Base-by-base conservation (phyloP, 345 rosid species). In the Turritis glabra region DNA sequence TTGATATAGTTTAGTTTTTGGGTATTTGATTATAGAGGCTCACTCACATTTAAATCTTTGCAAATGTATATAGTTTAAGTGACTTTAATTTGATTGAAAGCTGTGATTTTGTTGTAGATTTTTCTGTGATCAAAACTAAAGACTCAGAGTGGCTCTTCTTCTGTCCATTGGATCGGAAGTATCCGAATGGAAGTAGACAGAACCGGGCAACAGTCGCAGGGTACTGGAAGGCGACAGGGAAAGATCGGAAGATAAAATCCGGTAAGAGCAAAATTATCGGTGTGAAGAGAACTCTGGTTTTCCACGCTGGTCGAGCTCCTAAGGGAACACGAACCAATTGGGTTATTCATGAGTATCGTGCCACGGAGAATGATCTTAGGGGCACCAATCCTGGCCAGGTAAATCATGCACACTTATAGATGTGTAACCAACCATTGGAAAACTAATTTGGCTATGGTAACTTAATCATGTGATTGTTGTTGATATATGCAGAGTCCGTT, bases 151-250 rank as follows among this genome's bases (percentile, higher is more conserved):
- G 99, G 99, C 90, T 95, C 80, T 95, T 90, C 80, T 95, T 95
- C 86, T 95, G 98, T 74, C 97, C 99, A 2, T 67, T 83, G 63
- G 98, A 95, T 59, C 84, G 96, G 32, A 95, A 95, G 85, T 92
- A 95, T 62, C 98, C 97, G 1, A 89, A 78, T 32, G 98, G 99
- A 35, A 81, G 67, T 7, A 79, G 97, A 67, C 82, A 85, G 85
- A 95, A 95, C 78, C 77, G 99, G 35, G 98, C 99, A 5, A 95
- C 99, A 0, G 11, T 1, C 0, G 83, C 82, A 17, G 99, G 99
- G 1, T 92, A 95, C 74, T 95, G 99, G 99, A 95, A 95, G 77
- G 94, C 99, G 0, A 95, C 99, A 0, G 99, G 99, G 0, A 95
- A 82, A 79, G 99, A 95, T 78, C 80, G 99, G 22, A 85, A 65